These are phyloP conservation scores for Hypoxylon crocopeplum DNA, from an alignment of 495 filamentous ascomycete species.

Conservation along the genomic window DNA sequence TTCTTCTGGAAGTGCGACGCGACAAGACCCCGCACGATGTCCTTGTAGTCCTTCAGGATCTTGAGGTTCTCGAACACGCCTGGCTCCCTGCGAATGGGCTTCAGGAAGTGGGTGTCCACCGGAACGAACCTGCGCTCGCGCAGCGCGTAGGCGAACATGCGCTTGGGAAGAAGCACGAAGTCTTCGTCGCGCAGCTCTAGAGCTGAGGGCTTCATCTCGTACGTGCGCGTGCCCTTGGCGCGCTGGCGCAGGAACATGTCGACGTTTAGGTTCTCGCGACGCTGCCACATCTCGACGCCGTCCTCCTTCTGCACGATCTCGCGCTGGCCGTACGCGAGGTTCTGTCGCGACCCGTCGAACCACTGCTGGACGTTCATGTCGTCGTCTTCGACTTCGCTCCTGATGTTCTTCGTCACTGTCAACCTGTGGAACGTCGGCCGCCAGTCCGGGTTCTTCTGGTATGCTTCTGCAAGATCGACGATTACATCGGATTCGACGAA, in stretches of 20 bases:
- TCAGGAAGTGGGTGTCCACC: slow-evolving; percentile 44
- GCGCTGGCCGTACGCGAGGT: slow-evolving; percentile 30
- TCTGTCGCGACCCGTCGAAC: slow-evolving; percentile 33
- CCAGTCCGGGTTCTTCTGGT: slow-evolving; percentile 43
- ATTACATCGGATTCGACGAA: slow-evolving; percentile 58
- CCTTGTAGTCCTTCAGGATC: slow-evolving; percentile 58
- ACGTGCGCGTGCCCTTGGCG: slow-evolving; percentile 29
- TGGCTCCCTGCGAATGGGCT: slow-evolving; percentile 53
- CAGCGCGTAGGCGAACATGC: slow-evolving; percentile 49
- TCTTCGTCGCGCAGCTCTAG: slow-evolving; percentile 43
- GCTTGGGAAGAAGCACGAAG: slow-evolving; percentile 46
- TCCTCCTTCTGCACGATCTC: slow-evolving; percentile 41
- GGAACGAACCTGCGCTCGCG: slow-evolving; percentile 48
- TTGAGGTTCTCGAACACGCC: slow-evolving; percentile 61
- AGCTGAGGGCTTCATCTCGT: slow-evolving; percentile 31
- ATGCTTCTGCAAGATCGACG: slow-evolving; percentile 56
- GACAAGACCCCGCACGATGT: slow-evolving; percentile 59
- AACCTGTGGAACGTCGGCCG: slow-evolving; percentile 32
- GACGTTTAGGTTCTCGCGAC: slow-evolving; percentile 39
- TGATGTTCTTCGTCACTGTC: slow-evolving; percentile 30
- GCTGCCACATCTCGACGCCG: slow-evolving; percentile 42
- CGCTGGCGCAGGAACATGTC: slow-evolving; percentile 44
- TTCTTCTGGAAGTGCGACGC: slow-evolving; percentile 49
- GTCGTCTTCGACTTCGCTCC: slow-evolving; percentile 31
- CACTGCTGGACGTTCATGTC: slow-evolving; percentile 42